Conservation (phyloP, 371 early-diverging fungal genomes). For the Mucor lusitanicus region DNA sequence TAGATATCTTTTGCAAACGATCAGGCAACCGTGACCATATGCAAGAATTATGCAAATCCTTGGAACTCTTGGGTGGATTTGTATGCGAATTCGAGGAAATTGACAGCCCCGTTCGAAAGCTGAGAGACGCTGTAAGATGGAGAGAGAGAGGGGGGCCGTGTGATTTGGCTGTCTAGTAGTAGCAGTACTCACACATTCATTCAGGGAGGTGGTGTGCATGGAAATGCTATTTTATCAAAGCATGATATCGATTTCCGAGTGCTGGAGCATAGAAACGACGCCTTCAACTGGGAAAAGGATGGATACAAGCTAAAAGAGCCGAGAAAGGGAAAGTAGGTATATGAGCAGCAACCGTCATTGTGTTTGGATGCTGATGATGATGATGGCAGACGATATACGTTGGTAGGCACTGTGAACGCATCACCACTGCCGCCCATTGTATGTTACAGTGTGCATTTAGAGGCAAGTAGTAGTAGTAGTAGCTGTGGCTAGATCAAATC, state of each 20-base stretch:
- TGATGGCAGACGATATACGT: conserved; percentile 51
- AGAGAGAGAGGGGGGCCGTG: too few species aligned
- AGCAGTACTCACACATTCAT: neutral
- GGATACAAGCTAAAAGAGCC: conserved; percentile 68
- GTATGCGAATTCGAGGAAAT: conserved; percentile 79
- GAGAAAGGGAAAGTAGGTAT: conserved; percentile 54
- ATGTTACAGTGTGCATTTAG: conserved; percentile 79
- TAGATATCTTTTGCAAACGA: conserved; percentile 73
- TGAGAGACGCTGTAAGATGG: conserved; percentile 41
- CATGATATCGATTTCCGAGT: conserved; percentile 65
- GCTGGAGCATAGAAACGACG: conserved; percentile 69
- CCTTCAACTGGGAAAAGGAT: conserved; percentile 74
- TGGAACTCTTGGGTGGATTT: conserved; percentile 67
- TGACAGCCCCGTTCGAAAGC: conserved; percentile 55
- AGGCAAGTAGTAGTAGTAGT: conserved; percentile 40
- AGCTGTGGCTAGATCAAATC: too few species aligned
- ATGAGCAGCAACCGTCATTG: neutral
- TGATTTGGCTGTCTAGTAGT: neutral
- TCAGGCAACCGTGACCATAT: conserved; percentile 68
- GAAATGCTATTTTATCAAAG: conserved; percentile 79
- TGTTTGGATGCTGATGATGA: neutral
- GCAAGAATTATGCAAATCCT: conserved; percentile 48
- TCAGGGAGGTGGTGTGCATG: conserved; percentile 82
- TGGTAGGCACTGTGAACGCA: conserved; percentile 55
- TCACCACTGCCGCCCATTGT: conserved; percentile 45